Base-by-base conservation (phyloP, 371 early-diverging fungal genomes). In the Mortierella sp. region DNA sequence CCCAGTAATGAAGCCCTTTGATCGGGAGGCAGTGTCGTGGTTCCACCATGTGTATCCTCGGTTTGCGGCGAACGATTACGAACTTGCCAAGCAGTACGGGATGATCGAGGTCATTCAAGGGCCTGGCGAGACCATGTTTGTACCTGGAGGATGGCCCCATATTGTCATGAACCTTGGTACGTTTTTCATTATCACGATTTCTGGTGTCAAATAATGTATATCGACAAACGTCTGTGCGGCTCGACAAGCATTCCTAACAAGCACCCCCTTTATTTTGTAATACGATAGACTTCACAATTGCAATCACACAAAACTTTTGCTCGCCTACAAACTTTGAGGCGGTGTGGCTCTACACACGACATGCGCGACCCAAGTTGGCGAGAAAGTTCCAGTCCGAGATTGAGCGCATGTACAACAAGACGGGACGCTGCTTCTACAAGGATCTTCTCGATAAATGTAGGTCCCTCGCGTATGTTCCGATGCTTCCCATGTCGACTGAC, bases 101-200 rank as follows among this genome's bases (percentile, higher is more conserved):
- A 94, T 96, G 93, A 85, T 95, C 3, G 92, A 96, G 71, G 92
- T 94, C 9, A 74, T 95, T 50, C 97, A 96, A 76, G 83, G 90
- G 28, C 96, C 96, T 2, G 95, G 95, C 0, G 96, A 96, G 87
- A 95, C 93, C 13, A 94, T 96, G 54, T 96, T 94, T 88, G 96
- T 96, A 0, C 97, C 97, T 31, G 95, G 95, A 48, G 97, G 96
- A 0, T 96, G 97, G 97, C 87, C 91, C 2, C 97, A 96, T 82
- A 93, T 95, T 13, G 97, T 96, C 13, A 94, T 96, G 90, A 96
- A 96, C 86, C 82, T 95, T 34, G 94, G 93, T 92, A 88, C 71
- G 81, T 64, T 6, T 46, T 34, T 4, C n/a, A n/a, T 44, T 79
- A 13, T 28, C 28, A 44, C 43, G 69, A 40, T 55, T 59, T 34